Percentiles rank a stretch among this genome's conserved stretches.
phyloP scores from a whole-genome alignment of 179 eudicot species.

The Spinacia oleracea region DNA sequence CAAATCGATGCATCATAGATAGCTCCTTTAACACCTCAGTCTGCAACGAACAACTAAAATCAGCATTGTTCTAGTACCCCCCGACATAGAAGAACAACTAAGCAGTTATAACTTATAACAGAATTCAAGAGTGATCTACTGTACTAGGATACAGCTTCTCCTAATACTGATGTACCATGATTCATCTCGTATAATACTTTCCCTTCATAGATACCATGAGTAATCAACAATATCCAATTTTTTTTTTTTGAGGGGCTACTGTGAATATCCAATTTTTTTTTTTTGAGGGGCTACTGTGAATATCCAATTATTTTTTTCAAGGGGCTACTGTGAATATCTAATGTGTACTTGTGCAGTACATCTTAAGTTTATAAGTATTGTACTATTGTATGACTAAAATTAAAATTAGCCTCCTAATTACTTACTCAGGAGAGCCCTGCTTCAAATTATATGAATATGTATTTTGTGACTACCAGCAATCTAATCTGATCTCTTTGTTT shows the following conservation, averaged over 20 bases:
- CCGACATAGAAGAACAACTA: background rate
- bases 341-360: background rate
- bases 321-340: background rate
- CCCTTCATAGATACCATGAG: background rate
- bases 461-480: background rate
- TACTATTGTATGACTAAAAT: background rate
- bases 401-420: background rate
- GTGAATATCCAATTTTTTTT: no score
- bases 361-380: background rate
- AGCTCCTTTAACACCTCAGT: conserved; percentile 70
- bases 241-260: no score
- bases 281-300: background rate
- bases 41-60: conserved; percentile 37
- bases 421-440: background rate
- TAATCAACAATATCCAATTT: background rate
- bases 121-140: background rate
- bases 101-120: background rate
- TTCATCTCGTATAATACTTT: background rate
- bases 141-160: background rate
- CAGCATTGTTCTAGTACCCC: background rate
- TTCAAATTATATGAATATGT: background rate
- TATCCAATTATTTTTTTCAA: no score
- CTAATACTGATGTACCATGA: background rate
- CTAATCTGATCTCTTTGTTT: no score
- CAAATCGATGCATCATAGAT: conserved; percentile 56